A percentile compares a stretch with the other conserved stretches of the same genome.
Conservation (phyloP, 352 stramenopile species). For the Phytophthora meadii region DNA sequence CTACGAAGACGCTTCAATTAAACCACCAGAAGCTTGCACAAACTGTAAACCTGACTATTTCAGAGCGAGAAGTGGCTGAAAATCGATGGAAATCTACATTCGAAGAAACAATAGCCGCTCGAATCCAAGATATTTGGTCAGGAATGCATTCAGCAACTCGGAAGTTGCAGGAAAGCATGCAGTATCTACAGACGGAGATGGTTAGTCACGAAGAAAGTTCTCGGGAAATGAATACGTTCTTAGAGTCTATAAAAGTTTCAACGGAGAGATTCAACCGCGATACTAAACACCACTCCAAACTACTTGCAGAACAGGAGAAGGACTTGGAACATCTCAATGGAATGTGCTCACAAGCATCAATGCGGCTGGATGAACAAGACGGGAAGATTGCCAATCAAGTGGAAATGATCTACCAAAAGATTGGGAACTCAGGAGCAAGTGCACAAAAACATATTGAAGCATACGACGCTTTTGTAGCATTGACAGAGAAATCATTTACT, state of each 20-base stretch:
- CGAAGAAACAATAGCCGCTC: too few species aligned
- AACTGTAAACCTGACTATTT: too few species aligned
- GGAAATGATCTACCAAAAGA: constrained; percentile 25
- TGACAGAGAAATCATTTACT: constrained; percentile 42
- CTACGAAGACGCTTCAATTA: too few species aligned
- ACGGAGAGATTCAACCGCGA: constrained; percentile 29
- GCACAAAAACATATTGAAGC: constrained; percentile 23
- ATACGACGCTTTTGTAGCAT: constrained; percentile 34
- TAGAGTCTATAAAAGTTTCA: constrained; percentile 39
- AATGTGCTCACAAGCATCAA: constrained; percentile 31
- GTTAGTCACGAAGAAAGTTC: too few species aligned
- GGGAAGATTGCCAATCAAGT: constrained; percentile 33
- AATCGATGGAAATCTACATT: too few species aligned
- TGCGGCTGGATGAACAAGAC: constrained; percentile 39
- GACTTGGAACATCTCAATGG: constrained; percentile 43
- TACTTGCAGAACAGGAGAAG: constrained; percentile 35
- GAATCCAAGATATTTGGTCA: too few species aligned
- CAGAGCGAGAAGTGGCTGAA: too few species aligned
- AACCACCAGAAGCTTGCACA: too few species aligned
- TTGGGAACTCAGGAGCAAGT: constrained; percentile 15
- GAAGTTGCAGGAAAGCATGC: too few species aligned
- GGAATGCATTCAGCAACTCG: too few species aligned
- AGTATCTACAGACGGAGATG: too few species aligned
- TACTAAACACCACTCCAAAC: constrained; percentile 19
- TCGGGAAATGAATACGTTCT: too few species aligned